A percentile compares a stretch with the other conserved stretches of the same genome.
Conservation (phyloP, 2,329 filamentous ascomycete genomes). For the Monosporascus sp. region DNA sequence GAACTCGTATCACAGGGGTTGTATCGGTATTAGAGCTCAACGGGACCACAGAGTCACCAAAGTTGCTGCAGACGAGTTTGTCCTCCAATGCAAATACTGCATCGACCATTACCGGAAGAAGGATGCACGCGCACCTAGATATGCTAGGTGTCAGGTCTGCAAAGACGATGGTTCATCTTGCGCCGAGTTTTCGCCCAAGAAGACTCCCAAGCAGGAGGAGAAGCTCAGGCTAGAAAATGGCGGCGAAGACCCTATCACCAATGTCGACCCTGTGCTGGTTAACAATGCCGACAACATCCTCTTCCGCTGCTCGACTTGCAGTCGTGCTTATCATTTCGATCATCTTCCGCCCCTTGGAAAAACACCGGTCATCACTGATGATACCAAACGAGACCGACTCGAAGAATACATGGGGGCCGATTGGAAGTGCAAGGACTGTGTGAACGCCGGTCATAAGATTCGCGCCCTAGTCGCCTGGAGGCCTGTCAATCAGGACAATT, state of each 20-base stretch:
- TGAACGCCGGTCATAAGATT: constrained; percentile 59
- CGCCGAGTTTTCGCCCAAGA: constrained; percentile 64
- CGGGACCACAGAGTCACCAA: constrained; percentile 92
- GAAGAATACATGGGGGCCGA: constrained; percentile 62
- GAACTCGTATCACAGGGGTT: constrained; percentile 73
- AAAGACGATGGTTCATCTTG: constrained; percentile 62
- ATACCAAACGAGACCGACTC: constrained; percentile 56
- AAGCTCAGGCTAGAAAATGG: constrained; percentile 72
- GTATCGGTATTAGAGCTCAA: constrained; percentile 65
- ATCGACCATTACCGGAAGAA: constrained; percentile 64
- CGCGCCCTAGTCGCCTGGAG: constrained; percentile 85
- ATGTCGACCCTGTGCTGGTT: constrained; percentile 56
- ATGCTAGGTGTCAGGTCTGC: constrained; percentile 69
- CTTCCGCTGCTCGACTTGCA: constrained; percentile 76
- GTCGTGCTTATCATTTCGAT: constrained; percentile 74
- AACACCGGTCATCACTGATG: constrained; percentile 33
- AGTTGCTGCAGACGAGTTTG: constrained; percentile 66
- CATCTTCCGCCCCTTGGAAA: constrained; percentile 59
- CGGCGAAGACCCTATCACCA: constrained; percentile 69
- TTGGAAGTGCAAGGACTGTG: constrained; percentile 80
- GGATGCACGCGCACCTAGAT: constrained; percentile 62
- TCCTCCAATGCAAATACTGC: constrained; percentile 86
- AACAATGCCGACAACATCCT: constrained; percentile 74
- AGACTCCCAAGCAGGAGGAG: constrained; percentile 76
- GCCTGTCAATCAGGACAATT: constrained; percentile 54